Conservation (phyloP, 106 monocot genomes). For the Alisma plantagoaquatica region DNA sequence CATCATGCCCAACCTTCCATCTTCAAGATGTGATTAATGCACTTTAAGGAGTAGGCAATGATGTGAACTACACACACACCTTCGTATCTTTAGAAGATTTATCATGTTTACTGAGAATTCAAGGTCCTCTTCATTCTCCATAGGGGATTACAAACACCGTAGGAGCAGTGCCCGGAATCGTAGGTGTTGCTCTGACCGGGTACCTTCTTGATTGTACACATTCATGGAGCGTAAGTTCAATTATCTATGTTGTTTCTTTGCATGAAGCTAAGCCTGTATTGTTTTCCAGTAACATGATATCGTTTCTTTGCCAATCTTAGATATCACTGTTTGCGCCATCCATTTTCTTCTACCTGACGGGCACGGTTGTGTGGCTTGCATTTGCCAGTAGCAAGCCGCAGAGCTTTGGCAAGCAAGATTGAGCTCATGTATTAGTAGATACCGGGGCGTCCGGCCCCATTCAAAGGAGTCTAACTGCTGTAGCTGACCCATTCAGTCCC, state of each 20-base stretch:
- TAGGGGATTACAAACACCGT: conserved; percentile 97
- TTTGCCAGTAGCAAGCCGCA: conserved; percentile 94
- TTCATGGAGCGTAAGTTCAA: conserved; percentile 91
- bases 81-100: too few species aligned
- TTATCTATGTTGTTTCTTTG: neutral
- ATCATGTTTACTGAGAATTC: too few species aligned
- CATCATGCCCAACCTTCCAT: too few species aligned
- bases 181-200: conserved; percentile 83
- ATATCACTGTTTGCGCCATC: conserved; percentile 86
- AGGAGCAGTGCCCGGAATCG: conserved; percentile 90
- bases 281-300: neutral
- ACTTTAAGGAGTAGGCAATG: too few species aligned
- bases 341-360: conserved; percentile 93
- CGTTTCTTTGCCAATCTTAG: conserved; percentile 13
- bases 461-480: too few species aligned
- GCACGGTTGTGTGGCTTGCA: conserved; percentile 75
- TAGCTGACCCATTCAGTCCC: too few species aligned
- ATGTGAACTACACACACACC: too few species aligned
- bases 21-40: too few species aligned
- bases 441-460: too few species aligned
- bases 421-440: too few species aligned
- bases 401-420: conserved; percentile 35
- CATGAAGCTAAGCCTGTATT: too few species aligned
- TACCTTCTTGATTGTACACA: conserved; percentile 92
- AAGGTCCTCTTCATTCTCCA: too few species aligned